Base-by-base conservation (phyloP, 1,284 basidiomycete species). In the Fomes fomentarius region DNA sequence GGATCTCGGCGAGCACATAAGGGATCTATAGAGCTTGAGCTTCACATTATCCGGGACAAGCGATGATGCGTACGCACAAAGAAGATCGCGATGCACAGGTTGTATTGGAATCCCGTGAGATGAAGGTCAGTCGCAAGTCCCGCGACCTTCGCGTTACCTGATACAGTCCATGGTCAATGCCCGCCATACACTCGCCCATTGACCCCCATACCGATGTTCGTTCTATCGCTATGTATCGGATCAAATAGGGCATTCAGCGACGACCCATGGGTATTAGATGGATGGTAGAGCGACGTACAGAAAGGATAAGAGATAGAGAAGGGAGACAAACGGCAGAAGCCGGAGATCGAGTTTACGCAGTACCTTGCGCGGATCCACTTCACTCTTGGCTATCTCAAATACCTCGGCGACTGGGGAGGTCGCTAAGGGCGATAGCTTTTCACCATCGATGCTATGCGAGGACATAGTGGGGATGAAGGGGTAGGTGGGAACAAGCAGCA, bases 141-240 rank as follows among this genome's bases (percentile, higher is more conserved):
- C 7, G 57, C 60, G 12, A 62, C 54, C 53, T 62, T 62, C 19
- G 60, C 60, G 26, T 62, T 62, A 3, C 60, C 60, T 62, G 22
- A 37, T 7, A 25, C 7, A 11, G 21, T n/a, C n/a, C n/a, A n/a
- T n/a, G n/a, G n/a, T n/a, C n/a, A n/a, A n/a, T n/a, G n/a, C n/a
- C n/a, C n/a, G n/a, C n/a, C 28, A 30, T 30, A 7, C 28, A 12
- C 28, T 30, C 28, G 28, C 28, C 28, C 28, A n/a, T n/a, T n/a
- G n/a, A n/a, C n/a, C n/a, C 85, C 82, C 70, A 84, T 84, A 47
- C 84, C 87, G 57, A 90, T 82, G 63, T 87, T 89, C 28, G 84
- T 79, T 41, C 86, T 75, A 66, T 90, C 88, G 57, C 89, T 72
- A 28, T 10, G 4, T 7, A 40, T 11, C 5, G 3, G 22, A 15